Evolutionary conservation across 768 basidiomycete species (phyloP), one percentile per base, ranked within the genome.

Genomic region (Mycena galopus): DNA sequence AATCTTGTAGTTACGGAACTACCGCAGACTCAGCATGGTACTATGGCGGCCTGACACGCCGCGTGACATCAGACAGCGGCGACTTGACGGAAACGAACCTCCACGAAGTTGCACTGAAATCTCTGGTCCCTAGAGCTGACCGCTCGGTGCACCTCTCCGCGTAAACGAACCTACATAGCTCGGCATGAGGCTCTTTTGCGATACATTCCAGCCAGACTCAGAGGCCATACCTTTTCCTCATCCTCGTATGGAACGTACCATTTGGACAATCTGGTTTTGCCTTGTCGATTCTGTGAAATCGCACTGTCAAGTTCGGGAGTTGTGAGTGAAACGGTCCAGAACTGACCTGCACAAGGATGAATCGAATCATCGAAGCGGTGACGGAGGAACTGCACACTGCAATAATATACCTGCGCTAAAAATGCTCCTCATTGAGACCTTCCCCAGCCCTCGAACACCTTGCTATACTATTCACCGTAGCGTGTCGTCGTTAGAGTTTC

Each of bases 191-290:
- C 11, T 16, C 39, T 39, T n/a, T n/a, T n/a, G n/a, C n/a, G n/a
- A n/a, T n/a, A n/a, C n/a, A n/a, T n/a, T n/a, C n/a, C n/a, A n/a
- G n/a, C n/a, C n/a, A n/a, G n/a, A n/a, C n/a, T n/a, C n/a, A n/a
- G n/a, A n/a, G n/a, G n/a, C n/a, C n/a, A n/a, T n/a, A n/a, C 96
- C 92, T 99, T 99, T 87, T 99, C 98, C 75, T 99, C 98, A 79
- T 99, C 98, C 77, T 98, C 96, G 77, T 96, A 99, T 1, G 98
- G 97, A 29, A 94, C 95, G 85, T 98, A 99, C 97, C 97, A 99
- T 82, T 99, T 99, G 14, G 96, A 96, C 57, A 99, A 82, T 68
- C 98, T 88, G 4, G 97, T 99, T 85, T 99, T 99, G n/a, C 98
- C 98, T 85, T 99, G 98, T 51, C 97, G 92, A 80, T 99, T 99